Percentiles rank a stretch among this genome's conserved stretches.
These are phyloP conservation scores for Solanum okadae DNA, from an alignment of 257 asterid genomes.

Conservation along the genomic window DNA sequence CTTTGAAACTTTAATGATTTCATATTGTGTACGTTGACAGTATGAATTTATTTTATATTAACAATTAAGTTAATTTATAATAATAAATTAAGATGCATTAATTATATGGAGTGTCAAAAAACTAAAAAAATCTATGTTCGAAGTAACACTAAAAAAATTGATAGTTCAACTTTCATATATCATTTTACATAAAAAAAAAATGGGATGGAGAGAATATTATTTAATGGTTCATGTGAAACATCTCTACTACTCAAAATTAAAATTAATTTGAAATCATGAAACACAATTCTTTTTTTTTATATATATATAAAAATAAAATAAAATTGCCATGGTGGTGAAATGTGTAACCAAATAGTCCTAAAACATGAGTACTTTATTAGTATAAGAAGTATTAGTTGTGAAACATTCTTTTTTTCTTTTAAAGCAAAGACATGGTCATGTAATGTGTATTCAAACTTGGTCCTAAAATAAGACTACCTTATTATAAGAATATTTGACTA, in stretches of 20 bases:
- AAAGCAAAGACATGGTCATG: neutral
- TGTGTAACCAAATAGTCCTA: neutral
- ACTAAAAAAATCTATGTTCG: neutral
- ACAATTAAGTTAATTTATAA: too few relatives aligned
- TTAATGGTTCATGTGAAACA: neutral
- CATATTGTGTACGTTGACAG: too few relatives aligned
- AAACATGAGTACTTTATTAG: neutral
- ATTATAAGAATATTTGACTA: neutral
- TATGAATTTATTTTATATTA: too few relatives aligned
- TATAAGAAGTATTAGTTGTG: neutral
- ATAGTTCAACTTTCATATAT: neutral
- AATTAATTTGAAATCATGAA: neutral
- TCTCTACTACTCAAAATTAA: neutral
- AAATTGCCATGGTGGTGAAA: neutral
- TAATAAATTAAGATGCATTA: too few relatives aligned
- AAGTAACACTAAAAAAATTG: neutral
- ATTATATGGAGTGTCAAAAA: neutral
- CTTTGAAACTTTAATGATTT: neutral
- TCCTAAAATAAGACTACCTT: neutral
- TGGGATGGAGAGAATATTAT: neutral
- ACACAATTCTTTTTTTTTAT: neutral
- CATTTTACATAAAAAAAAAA: neutral
- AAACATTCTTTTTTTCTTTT: neutral
- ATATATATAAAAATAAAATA: neutral
- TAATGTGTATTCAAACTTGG: neutral